Percentiles rank a stretch among this genome's conserved stretches.
These are phyloP conservation scores for Aspergillus fumigatus DNA, from an alignment of 2,329 filamentous ascomycete species.

Conservation along the genomic window DNA sequence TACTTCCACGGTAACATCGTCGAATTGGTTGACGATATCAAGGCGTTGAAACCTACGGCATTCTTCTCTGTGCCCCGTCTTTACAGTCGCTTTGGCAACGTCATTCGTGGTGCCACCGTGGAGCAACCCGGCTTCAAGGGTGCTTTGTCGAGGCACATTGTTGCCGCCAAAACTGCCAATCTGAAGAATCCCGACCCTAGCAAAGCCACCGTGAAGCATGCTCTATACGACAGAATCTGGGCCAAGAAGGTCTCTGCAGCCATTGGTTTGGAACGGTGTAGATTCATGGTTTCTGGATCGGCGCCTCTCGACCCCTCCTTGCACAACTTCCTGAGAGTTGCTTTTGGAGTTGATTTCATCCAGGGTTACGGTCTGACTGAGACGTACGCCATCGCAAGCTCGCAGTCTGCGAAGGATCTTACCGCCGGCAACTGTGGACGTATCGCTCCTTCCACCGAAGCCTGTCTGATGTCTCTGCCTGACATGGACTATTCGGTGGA, in stretches of 20 bases:
- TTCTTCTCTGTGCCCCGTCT: conserved; percentile 88
- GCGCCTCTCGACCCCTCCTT: conserved; percentile 85
- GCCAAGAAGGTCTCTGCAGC: conserved; percentile 79
- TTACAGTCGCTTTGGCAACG: conserved; percentile 83
- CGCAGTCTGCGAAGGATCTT: conserved; percentile 68
- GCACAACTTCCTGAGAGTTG: conserved; percentile 81
- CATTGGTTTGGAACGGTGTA: conserved; percentile 70
- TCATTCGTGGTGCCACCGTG: conserved; percentile 73
- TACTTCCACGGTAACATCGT: conserved; percentile 92
- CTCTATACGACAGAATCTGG: conserved; percentile 67
- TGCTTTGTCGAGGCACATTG: conserved; percentile 71
- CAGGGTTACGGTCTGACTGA: conserved; percentile 96
- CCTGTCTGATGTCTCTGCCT: conserved; percentile 79
- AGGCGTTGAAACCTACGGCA: conserved; percentile 73
- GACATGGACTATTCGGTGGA: conserved; percentile 89
- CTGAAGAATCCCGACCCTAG: conserved; percentile 65
- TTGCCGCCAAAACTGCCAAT: conserved; percentile 73
- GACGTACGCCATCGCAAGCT: conserved; percentile 72
- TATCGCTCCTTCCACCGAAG: conserved; percentile 63
- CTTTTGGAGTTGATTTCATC: conserved; percentile 70
- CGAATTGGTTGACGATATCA: conserved; percentile 84
- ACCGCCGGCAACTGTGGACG: conserved; percentile 76
- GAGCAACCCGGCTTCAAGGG: conserved; percentile 77
- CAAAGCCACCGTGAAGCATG: conserved; percentile 61
- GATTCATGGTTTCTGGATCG: conserved; percentile 77